A percentile compares a stretch with the other conserved stretches of the same genome.
These are phyloP conservation scores for Blastobotrys robertii DNA, from an alignment of 805 yeast genomes.

Conservation along the genomic window DNA sequence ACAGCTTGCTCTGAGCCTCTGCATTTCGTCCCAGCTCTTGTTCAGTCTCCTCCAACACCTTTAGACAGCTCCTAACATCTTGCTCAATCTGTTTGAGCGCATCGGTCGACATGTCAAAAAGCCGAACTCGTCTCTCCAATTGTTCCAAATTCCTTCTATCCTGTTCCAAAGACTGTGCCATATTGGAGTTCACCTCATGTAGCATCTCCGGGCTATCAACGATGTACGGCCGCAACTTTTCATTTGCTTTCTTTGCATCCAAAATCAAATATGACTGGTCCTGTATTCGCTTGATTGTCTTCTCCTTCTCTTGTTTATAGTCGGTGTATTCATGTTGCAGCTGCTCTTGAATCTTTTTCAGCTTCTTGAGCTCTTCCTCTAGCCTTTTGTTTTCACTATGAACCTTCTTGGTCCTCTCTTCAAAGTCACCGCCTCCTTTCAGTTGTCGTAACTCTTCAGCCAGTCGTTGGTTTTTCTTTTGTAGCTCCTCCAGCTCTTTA, in stretches of 20 bases:
- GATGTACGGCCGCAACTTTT: conserved; percentile 48
- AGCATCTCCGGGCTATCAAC: conserved; percentile 51
- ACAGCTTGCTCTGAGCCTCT: conserved; percentile 30
- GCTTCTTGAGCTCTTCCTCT: conserved; percentile 50
- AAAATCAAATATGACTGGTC: conserved; percentile 47
- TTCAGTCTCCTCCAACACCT: conserved; percentile 41
- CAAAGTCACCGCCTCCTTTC: conserved; percentile 22
- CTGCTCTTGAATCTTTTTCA: conserved; percentile 54
- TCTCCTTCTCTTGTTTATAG: conserved; percentile 54
- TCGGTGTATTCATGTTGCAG: conserved; percentile 51
- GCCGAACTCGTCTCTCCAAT: conserved; percentile 40
- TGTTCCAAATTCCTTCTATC: conserved; percentile 33
- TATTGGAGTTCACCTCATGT: conserved; percentile 41
- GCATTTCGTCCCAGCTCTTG: conserved; percentile 38
- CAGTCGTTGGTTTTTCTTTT: conserved; percentile 32
- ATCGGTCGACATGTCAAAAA: conserved; percentile 45
- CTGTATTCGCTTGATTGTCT: conserved; percentile 49
- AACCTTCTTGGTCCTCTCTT: conserved; percentile 27
- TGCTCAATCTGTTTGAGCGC: conserved; percentile 46
- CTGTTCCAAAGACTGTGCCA: conserved; percentile 35
- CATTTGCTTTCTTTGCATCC: conserved; percentile 50
- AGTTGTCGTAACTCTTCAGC: conserved; percentile 30
- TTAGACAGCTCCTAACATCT: conserved; percentile 34
- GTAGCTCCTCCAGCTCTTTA: conserved; percentile 31
- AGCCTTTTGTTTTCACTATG: conserved; percentile 43